These are phyloP conservation scores for Colletotrichum gigasporum DNA, from an alignment of 2,329 filamentous ascomycete genomes.

Conservation along the genomic window DNA sequence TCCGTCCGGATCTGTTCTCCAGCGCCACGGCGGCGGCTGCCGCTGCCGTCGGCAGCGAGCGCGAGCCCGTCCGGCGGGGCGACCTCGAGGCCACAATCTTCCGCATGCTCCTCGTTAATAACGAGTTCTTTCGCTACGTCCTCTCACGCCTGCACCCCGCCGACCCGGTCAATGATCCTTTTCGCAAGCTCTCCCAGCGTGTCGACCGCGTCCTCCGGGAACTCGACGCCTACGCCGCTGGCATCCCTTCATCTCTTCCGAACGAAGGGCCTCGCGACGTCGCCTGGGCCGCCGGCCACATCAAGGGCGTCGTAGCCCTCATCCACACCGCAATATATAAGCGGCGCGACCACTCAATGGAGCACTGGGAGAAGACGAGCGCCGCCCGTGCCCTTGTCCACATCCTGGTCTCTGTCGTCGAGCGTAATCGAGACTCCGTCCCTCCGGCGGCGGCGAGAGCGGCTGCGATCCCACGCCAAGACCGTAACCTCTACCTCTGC, in stretches of 20 bases:
- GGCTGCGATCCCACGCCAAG: constrained; percentile 30
- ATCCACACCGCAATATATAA: constrained; percentile 53
- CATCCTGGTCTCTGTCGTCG: constrained; percentile 56
- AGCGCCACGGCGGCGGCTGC: no score
- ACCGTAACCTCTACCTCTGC: constrained; percentile 57
- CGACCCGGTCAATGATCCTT: constrained; percentile 56
- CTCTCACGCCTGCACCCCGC: constrained; percentile 53
- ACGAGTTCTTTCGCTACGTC: constrained; percentile 65
- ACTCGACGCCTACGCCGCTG: constrained; percentile 46
- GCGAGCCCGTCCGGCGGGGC: constrained; percentile 49
- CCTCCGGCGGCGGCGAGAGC: constrained; percentile 31
- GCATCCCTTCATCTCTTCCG: not conserved
- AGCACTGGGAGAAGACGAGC: constrained; percentile 49
- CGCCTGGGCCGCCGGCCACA: constrained; percentile 59
- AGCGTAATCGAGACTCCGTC: constrained; percentile 49
- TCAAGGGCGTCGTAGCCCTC: constrained; percentile 51
- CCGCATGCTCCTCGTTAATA: constrained; percentile 62
- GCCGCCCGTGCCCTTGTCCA: constrained; percentile 59
- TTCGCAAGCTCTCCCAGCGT: constrained; percentile 58
- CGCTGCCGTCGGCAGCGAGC: constrained; percentile 34
- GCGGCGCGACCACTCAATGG: constrained; percentile 48
- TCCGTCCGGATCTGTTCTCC: constrained; percentile 57
- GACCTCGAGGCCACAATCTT: constrained; percentile 62
- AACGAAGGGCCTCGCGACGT: constrained; percentile 50
- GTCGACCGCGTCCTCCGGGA: constrained; percentile 56